These are phyloP conservation scores for Ceratocystis ficicola DNA, from an alignment of 2,329 filamentous ascomycete species.

Conservation along the genomic window DNA sequence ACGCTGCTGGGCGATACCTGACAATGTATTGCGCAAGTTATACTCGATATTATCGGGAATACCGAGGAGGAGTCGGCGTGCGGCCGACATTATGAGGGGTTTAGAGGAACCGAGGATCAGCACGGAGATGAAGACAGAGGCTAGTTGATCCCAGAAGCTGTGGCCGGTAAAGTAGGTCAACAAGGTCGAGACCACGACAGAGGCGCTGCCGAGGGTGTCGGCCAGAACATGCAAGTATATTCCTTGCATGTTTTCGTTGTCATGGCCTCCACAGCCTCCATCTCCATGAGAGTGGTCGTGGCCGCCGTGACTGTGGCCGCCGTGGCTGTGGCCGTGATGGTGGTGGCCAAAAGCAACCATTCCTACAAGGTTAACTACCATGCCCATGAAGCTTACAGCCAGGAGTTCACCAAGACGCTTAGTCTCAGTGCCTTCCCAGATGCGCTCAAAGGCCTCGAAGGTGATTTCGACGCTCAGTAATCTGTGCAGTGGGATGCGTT, in stretches of 20 bases:
- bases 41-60: conserved; percentile 81
- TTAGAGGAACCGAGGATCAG: conserved; percentile 88
- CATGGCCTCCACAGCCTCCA: conserved; percentile 40
- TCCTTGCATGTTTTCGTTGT: conserved; percentile 95
- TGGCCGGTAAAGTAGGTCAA: conserved; percentile 80
- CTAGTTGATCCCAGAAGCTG: conserved; percentile 88
- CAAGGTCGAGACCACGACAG: conserved; percentile 83
- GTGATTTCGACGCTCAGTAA: conserved; percentile 93
- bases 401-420: conserved; percentile 77
- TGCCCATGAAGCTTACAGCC: conserved; percentile 72
- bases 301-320: conserved; percentile 33
- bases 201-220: conserved; percentile 85
- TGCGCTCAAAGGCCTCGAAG: conserved; percentile 80
- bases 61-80: conserved; percentile 69
- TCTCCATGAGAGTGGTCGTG: conserved; percentile 13
- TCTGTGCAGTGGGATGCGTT: conserved; percentile 33
- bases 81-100: conserved; percentile 75
- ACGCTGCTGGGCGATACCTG: conserved; percentile 66
- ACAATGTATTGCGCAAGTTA: conserved; percentile 69
- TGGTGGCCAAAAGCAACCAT: conserved; percentile 72
- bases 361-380: conserved; percentile 83
- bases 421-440: conserved; percentile 73
- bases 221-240: conserved; percentile 94
- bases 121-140: conserved; percentile 83
- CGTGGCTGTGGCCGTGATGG: conserved; percentile 42